Conservation (phyloP, 371 early-diverging fungal species). For the Haplosporangium sp. region DNA sequence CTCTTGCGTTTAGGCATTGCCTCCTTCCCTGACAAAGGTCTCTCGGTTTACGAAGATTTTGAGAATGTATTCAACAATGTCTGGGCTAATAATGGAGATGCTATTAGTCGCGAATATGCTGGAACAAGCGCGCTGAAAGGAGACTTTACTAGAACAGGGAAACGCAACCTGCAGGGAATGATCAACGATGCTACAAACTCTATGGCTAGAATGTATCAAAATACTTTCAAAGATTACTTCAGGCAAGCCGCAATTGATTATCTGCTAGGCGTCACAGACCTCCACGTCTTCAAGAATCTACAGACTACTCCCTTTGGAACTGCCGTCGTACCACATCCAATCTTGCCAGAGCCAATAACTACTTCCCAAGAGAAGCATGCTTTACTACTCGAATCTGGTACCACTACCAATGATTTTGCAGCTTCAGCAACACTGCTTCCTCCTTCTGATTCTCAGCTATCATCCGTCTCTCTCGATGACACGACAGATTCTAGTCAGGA, state of each 20-base stretch:
- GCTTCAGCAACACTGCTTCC: slow-evolving; percentile 7
- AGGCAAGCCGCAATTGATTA: slow-evolving; percentile 61
- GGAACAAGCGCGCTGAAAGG: slow-evolving; percentile 81
- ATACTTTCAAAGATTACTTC: slow-evolving; percentile 76
- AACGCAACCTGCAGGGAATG: slow-evolving; percentile 76
- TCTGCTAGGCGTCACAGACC: slow-evolving; percentile 50
- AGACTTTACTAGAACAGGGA: slow-evolving; percentile 78
- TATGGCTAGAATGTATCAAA: slow-evolving; percentile 77
- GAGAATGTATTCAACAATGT: slow-evolving; percentile 73
- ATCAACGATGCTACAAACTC: slow-evolving; percentile 83
- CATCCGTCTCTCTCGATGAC: background rate
- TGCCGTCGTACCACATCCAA: slow-evolving; percentile 33
- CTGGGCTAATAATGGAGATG: slow-evolving; percentile 80
- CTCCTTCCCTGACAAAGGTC: slow-evolving; percentile 70
- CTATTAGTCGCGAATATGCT: slow-evolving; percentile 73
- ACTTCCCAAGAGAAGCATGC: background rate
- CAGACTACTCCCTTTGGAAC: slow-evolving; percentile 54
- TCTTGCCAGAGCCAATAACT: slow-evolving; percentile 10
- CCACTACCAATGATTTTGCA: background rate
- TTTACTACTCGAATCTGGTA: background rate
- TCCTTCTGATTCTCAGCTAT: slow-evolving; percentile 10
- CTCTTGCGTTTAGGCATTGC: slow-evolving; percentile 72
- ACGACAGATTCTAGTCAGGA: slow-evolving; percentile 4
- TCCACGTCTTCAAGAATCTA: slow-evolving; percentile 56
- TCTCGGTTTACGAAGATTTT: slow-evolving; percentile 69